phyloP scores from a whole-genome alignment of 805 yeast species.

The Saccharomycopsis synnaedendra region DNA sequence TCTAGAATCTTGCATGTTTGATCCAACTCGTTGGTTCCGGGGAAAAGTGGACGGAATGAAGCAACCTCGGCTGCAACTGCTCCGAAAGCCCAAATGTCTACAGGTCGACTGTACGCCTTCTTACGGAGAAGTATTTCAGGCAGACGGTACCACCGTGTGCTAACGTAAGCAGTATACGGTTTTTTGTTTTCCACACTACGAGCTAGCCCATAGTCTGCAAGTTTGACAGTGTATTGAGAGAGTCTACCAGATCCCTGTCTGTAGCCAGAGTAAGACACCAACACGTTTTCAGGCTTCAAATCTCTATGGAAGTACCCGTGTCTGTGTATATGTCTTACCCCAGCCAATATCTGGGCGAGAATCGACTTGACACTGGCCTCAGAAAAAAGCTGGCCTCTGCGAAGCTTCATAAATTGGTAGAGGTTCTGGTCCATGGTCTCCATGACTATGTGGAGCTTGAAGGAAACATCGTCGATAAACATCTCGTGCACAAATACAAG shows the following conservation, averaged over 20 bases:
- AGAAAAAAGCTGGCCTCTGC: conserved; percentile 44
- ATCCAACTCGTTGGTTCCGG: conserved; percentile 71
- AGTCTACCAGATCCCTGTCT: conserved; percentile 34
- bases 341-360: conserved; percentile 60
- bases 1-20: conserved; percentile 62
- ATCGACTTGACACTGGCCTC: conserved; percentile 52
- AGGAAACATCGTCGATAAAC: conserved; percentile 53
- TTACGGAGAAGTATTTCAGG: conserved; percentile 69
- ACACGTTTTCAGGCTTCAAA: conserved; percentile 86
- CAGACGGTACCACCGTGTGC: conserved; percentile 80
- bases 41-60: conserved; percentile 67
- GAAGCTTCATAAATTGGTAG: conserved; percentile 60
- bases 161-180: conserved; percentile 64
- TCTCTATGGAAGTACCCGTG: conserved; percentile 74
- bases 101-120: conserved; percentile 50
- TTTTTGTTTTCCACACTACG: conserved; percentile 41
- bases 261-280: conserved; percentile 47
- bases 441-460: conserved; percentile 71
- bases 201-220: conserved; percentile 76
- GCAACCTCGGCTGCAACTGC: conserved; percentile 66
- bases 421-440: conserved; percentile 79
- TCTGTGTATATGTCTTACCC: conserved; percentile 71
- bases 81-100: conserved; percentile 84
- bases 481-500: conserved; percentile 69
- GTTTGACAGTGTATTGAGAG: conserved; percentile 45